phyloP scores from a whole-genome alignment of 2,329 filamentous ascomycete species.

The Sporothrix phasma region DNA sequence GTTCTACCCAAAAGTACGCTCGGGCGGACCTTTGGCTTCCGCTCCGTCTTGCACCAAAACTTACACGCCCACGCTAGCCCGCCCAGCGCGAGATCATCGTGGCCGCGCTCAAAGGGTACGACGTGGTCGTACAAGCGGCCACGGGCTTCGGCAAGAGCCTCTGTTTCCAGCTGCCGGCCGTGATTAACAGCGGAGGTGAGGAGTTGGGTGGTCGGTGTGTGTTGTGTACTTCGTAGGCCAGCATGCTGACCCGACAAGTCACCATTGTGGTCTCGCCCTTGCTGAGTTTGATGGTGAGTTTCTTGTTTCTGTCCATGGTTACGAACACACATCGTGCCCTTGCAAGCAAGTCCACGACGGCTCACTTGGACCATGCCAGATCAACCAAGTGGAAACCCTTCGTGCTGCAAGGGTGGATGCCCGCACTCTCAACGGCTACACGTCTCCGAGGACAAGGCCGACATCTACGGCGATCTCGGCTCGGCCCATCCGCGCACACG shows the following conservation, averaged over 20 bases:
- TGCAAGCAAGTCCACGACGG: not conserved
- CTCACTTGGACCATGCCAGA: conserved; percentile 37
- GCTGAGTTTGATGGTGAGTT: conserved; percentile 70
- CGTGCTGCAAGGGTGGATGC: conserved; percentile 66
- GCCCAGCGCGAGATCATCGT: conserved; percentile 80
- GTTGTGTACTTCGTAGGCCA: not conserved
- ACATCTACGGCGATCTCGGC: conserved; percentile 70
- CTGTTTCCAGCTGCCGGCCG: conserved; percentile 84
- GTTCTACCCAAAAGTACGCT: not conserved
- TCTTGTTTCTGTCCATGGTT: not conserved
- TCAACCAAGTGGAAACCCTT: conserved; percentile 83
- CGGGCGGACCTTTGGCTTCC: not conserved
- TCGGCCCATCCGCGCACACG: conserved; percentile 77
- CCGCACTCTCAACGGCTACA: conserved; percentile 79
- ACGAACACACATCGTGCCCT: not conserved
- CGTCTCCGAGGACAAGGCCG: conserved; percentile 51
- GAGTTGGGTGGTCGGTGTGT: not conserved
- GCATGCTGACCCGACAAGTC: conserved; percentile 38
- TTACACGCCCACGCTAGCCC: conserved; percentile 43
- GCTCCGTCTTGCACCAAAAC: not conserved
- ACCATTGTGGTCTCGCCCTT: conserved; percentile 86
- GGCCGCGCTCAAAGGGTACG: conserved; percentile 68
- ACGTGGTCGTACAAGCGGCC: conserved; percentile 89
- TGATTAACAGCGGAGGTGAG: conserved; percentile 66
- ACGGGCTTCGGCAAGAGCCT: conserved; percentile 88